Base-by-base conservation (phyloP, 495 filamentous ascomycete genomes). In the Parathielavia hyrcaniae region DNA sequence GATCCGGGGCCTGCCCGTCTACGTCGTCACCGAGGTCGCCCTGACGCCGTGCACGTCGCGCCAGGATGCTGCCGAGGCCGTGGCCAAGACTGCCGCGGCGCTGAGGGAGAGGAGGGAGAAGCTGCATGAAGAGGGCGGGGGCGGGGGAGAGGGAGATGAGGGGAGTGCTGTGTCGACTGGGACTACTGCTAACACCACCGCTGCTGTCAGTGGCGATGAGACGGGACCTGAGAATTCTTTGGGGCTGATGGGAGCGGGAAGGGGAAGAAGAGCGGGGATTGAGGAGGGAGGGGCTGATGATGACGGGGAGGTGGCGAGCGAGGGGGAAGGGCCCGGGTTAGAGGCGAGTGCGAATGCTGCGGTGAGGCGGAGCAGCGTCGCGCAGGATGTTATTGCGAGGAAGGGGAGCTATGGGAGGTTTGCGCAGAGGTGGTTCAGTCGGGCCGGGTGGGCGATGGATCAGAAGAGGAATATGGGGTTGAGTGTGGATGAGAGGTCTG, bases 341-440 rank as follows among this genome's bases (percentile, higher is more conserved):
- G 69, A 20, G 61, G 65, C 34, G 26, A 30, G 26, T 30, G 26
- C 3, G 6, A 30, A 30, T 70, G 77, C 13, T 38, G 58, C 11
- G 55, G 65, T 22, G 61, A 55, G 44, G 34, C 77, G 74, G 41
- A 75, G 75, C 26, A 83, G 80, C 54, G 82, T 93, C 55, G 89
- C 85, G 0, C 81, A 95, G 74, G 89, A 96, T 71, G 91, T 96
- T 1, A 88, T 95, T 52, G 79, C 77, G 7, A 84, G 81, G 58
- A 86, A 81, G 55, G 87, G 90, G 0, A 82, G 80, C 40, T 96
- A 96, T 71, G 91, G 92, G 2, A 76, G 87, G 22, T 96, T 96
- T 68, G 89, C 92, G 0, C 82, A 89, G 59, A 84, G 83, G 61
- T 97, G 93, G 92, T 89, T 97, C 61, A 91, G 87, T 13, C 83